Evolutionary conservation across 371 early-diverging fungal species (phyloP).

Genomic region (Dinochytrium kinnereticum): DNA sequence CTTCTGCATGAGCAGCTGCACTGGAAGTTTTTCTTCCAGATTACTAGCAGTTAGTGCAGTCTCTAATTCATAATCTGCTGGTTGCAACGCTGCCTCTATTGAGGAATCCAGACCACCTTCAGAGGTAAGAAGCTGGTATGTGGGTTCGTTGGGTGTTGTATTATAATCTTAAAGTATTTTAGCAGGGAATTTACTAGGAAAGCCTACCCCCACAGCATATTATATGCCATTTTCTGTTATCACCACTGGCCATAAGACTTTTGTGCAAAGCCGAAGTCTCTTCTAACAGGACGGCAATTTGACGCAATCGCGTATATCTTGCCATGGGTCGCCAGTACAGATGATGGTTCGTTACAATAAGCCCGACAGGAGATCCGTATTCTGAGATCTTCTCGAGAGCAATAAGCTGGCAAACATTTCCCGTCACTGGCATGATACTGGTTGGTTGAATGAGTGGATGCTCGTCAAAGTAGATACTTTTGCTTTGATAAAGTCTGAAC

Average conservation of each 20-base stretch:
- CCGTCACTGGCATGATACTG: slow-evolving; percentile 45
- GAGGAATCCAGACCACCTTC: background rate
- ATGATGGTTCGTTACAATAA: slow-evolving; percentile 60
- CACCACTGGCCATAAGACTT: too few relatives aligned
- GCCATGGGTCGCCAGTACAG: slow-evolving; percentile 56
- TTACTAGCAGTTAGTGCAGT: background rate
- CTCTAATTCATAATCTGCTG: background rate
- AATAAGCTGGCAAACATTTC: slow-evolving; percentile 54
- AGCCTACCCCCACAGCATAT: slow-evolving; percentile 38
- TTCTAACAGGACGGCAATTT: slow-evolving; percentile 34
- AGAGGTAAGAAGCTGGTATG: slow-evolving; percentile 32
- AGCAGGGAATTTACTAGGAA: too few relatives aligned
- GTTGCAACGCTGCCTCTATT: background rate
- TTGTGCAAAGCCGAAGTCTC: slow-evolving; percentile 17
- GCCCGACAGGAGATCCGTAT: slow-evolving; percentile 27
- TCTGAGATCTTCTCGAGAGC: slow-evolving; percentile 33
- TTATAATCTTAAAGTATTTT: slow-evolving; percentile 35
- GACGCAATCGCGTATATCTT: slow-evolving; percentile 36
- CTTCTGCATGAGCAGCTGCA: slow-evolving; percentile 1
- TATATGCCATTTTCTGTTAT: slow-evolving; percentile 6
- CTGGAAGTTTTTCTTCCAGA: background rate
- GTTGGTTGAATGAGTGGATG: slow-evolving; percentile 43
- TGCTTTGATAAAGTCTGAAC: background rate
- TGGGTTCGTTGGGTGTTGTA: slow-evolving; percentile 21
- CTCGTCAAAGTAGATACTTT: slow-evolving; percentile 36